phyloP scores from a whole-genome alignment of 2,329 filamentous ascomycete species.

The Plenodomus lindquistii region DNA sequence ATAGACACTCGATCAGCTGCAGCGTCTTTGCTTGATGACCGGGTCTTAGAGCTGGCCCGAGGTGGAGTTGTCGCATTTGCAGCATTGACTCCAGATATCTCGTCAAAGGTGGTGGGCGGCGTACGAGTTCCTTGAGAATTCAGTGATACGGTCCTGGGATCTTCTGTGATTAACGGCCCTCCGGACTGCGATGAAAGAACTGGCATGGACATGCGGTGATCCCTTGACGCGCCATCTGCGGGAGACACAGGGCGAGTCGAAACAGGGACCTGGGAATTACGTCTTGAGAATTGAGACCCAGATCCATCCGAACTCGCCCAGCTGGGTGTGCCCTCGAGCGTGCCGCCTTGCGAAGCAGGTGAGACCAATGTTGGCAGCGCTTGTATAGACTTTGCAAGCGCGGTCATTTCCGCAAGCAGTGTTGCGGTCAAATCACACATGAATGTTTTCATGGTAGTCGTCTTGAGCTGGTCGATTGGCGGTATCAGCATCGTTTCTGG shows the following conservation, averaged over 20 bases:
- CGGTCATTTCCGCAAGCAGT: conserved; percentile 53
- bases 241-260: conserved; percentile 38
- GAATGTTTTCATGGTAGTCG: conserved; percentile 65
- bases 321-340: conserved; percentile 28
- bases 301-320: conserved; percentile 35
- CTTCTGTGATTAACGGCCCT: conserved; percentile 25
- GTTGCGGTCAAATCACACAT: conserved; percentile 51
- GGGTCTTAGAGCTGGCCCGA: conserved; percentile 27
- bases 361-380: conserved; percentile 67
- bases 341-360: conserved; percentile 36
- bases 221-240: conserved; percentile 56
- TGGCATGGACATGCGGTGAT: conserved; percentile 81
- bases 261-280: conserved; percentile 37
- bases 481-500: conserved; percentile 75
- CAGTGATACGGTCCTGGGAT: conserved; percentile 32
- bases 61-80: conserved; percentile 49
- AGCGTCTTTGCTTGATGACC: conserved; percentile 57
- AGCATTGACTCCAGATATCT: conserved; percentile 41
- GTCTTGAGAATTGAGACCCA: conserved; percentile 25
- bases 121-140: conserved; percentile 33
- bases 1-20: conserved; percentile 65
- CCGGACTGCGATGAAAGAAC: conserved; percentile 53
- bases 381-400: conserved; percentile 53
- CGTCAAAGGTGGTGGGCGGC: conserved; percentile 56
- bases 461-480: conserved; percentile 66